Conservation (phyloP, 148 eudicot genomes). For the Rhododendron kiyosumense region DNA sequence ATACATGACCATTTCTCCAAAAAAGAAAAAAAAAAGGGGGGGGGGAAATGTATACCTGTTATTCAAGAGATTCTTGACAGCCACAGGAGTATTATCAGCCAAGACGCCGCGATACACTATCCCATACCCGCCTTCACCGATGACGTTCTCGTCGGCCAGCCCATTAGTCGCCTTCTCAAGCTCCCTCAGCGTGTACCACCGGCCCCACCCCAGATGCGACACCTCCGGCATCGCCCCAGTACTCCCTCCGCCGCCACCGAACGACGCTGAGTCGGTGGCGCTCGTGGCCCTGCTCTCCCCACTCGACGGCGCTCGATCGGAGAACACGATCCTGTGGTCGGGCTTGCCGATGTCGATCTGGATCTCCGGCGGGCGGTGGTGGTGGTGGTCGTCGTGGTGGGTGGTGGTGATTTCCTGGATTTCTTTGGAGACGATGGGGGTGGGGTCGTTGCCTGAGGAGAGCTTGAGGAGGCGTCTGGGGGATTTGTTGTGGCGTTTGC, state of each 20-base stretch:
- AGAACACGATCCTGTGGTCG: constrained; percentile 85
- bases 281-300: constrained; percentile 71
- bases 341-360: constrained; percentile 88
- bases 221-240: constrained; percentile 67
- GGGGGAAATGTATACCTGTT: constrained; percentile 40
- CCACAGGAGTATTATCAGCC: constrained; percentile 66
- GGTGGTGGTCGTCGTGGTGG: constrained; percentile 11
- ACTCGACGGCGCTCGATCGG: constrained; percentile 77
- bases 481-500: constrained; percentile 45
- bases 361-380: constrained; percentile 48
- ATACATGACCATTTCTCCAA: neutral
- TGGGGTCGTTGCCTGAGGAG: constrained; percentile 12
- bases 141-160: constrained; percentile 78
- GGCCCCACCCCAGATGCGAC: constrained; percentile 93
- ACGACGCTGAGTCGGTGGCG: constrained; percentile 36
- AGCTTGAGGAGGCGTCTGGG: constrained; percentile 8
- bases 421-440: constrained; percentile 66
- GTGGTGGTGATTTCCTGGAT: constrained; percentile 53
- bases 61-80: constrained; percentile 85
- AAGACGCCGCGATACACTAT: constrained; percentile 80
- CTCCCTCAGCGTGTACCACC: constrained; percentile 91
- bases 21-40: too few species aligned
- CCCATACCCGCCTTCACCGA: constrained; percentile 98
- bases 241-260: constrained; percentile 28
- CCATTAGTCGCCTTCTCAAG: constrained; percentile 78